These are phyloP conservation scores for Plasmodium inui DNA, from an alignment of 169 alveolate genomes.

Conservation along the genomic window DNA sequence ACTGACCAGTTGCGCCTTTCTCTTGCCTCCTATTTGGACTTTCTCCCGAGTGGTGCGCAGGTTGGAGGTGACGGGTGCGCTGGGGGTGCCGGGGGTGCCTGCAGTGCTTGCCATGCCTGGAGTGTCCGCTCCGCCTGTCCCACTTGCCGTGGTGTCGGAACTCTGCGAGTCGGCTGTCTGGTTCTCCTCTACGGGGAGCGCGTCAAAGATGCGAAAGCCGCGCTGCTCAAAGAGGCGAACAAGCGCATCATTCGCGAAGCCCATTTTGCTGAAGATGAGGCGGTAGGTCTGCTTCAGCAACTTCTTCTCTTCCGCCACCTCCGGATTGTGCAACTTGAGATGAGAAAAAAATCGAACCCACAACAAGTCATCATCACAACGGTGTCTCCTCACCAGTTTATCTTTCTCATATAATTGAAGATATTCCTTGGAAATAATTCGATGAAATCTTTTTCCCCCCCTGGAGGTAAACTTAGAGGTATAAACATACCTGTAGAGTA, in stretches of 20 bases:
- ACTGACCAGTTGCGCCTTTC: constrained; percentile 13
- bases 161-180: neutral
- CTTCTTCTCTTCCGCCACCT: constrained; percentile 11
- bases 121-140: too few relatives aligned
- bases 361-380: constrained; percentile 44
- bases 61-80: neutral
- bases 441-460: constrained; percentile 81
- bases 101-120: too few relatives aligned
- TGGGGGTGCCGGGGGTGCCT: too few relatives aligned
- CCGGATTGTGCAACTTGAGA: constrained; percentile 25
- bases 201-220: constrained; percentile 43
- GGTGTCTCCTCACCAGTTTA: constrained; percentile 32
- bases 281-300: constrained; percentile 51
- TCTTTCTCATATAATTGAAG: constrained; percentile 21
- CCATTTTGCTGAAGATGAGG: constrained; percentile 47
- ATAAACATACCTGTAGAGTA: constrained; percentile 75
- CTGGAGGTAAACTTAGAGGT: constrained; percentile 78
- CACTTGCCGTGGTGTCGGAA: neutral
- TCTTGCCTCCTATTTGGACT: constrained; percentile 18
- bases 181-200: neutral
- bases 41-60: neutral
- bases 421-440: constrained; percentile 78
- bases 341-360: constrained; percentile 45
- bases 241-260: constrained; percentile 23
- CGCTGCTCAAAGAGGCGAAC: constrained; percentile 4